Percentiles rank a stretch among this genome's conserved stretches.
These are phyloP conservation scores for Nevesoporus exiguus DNA, from an alignment of 768 basidiomycete genomes.

Conservation along the genomic window DNA sequence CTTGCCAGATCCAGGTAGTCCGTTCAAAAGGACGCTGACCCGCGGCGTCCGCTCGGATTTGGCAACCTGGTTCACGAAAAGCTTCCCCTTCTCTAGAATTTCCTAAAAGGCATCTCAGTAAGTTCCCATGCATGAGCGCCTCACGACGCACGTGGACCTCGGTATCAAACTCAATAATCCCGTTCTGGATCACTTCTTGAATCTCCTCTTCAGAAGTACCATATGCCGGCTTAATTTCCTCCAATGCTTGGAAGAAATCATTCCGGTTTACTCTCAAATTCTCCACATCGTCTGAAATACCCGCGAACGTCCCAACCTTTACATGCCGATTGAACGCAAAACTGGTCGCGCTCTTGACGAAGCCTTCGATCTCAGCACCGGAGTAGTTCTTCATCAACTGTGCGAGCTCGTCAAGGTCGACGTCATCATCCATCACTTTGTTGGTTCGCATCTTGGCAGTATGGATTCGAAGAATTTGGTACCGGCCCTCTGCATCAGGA, in stretches of 20 bases:
- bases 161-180: conserved; percentile 84
- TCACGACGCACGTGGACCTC: conserved; percentile 59
- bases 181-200: conserved; percentile 89
- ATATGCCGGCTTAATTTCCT: conserved; percentile 94
- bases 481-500: conserved; percentile 88
- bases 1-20: conserved; percentile 89
- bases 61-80: conserved; percentile 93
- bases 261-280: conserved; percentile 79
- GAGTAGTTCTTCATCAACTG: conserved; percentile 92
- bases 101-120: conserved; percentile 47
- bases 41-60: conserved; percentile 87
- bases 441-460: conserved; percentile 92
- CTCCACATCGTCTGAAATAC: conserved; percentile 94
- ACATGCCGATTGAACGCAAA: conserved; percentile 98
- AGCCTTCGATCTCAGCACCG: conserved; percentile 92
- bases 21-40: conserved; percentile 87
- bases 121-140: neutral
- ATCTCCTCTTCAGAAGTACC: conserved; percentile 98
- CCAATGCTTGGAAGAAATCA: conserved; percentile 88
- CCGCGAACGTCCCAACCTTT: conserved; percentile 96
- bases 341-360: conserved; percentile 97
- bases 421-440: conserved; percentile 82
- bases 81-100: conserved; percentile 77
- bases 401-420: conserved; percentile 81
- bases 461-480: conserved; percentile 94